Base-by-base conservation (phyloP, 495 filamentous ascomycete genomes). In the Pyrenula aspistea region DNA sequence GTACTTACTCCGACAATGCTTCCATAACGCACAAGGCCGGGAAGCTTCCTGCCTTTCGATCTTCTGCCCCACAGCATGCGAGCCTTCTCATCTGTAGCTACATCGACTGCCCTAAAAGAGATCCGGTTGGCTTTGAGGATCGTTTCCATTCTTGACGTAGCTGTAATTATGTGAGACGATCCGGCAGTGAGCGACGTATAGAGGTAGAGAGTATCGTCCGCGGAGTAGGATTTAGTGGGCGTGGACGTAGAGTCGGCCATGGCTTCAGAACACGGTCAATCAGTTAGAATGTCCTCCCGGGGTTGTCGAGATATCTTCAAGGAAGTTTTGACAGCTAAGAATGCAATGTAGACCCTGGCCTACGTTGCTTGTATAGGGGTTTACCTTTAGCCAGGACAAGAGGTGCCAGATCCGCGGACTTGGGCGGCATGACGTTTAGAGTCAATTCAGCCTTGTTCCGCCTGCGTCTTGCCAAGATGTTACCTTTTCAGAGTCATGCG, bases 121-220 rank as follows among this genome's bases (percentile, higher is more conserved):
- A 99, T 86, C 61, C 85, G 86, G 75, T 97, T 95, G 36, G 90
- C 91, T 69, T 91, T 94, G 58, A 99, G 82, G 67, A 99, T 95
- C 20, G 91, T 96, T 71, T 97, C 92, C 55, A 99, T 76, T 36
- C 94, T 86, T 22, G 91, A 89, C 0, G 93, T 99, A 1, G 94
- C 93, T 42, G 93, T 97, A 62, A 96, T 83, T 70, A 97, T 96
- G 70, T 95, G 90, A n/a, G 91, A 95, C 2, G 90, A 95, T 60
- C 91, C 91, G 56, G 91, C 87, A n/a, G 91, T 95, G 22, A 96
- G 78, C 61, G 90, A 95, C 55, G 91, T 95, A 75, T 91, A 95
- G 65, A 96, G 83, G 73, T 91, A 96, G 47, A 96, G 84, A 21
- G 86, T 85, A 10, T 86, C 80, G 72, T 94, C 88, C 54, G 80